These are phyloP conservation scores for Suhomyces xylopsoci DNA, from an alignment of 805 yeast genomes.

Conservation along the genomic window DNA sequence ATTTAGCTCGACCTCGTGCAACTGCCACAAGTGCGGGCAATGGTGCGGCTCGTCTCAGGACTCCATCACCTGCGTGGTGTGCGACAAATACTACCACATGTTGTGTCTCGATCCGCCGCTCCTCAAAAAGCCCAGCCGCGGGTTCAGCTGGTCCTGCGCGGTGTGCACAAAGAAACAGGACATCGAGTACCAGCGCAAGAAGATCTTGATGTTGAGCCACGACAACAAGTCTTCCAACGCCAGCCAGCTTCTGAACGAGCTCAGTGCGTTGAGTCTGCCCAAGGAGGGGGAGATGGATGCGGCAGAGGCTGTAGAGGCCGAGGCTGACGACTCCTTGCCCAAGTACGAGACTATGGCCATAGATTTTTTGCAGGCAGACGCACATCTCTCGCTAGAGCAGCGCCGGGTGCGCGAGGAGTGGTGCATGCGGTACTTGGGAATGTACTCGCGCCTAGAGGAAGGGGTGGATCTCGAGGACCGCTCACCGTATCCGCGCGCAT, in stretches of 20 bases:
- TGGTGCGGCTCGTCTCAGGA: constrained; percentile 74
- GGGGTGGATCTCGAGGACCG: constrained; percentile 74
- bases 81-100: constrained; percentile 71
- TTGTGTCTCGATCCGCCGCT: constrained; percentile 85
- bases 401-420: constrained; percentile 67
- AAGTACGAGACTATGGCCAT: constrained; percentile 57
- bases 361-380: constrained; percentile 49
- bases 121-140: constrained; percentile 73
- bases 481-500: constrained; percentile 72
- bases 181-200: constrained; percentile 36
- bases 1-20: constrained; percentile 51
- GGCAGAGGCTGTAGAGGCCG: constrained; percentile 6
- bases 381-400: constrained; percentile 35
- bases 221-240: constrained; percentile 42
- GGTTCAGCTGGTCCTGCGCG: constrained; percentile 90
- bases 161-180: constrained; percentile 64
- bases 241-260: constrained; percentile 27
- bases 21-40: constrained; percentile 73
- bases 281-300: background rate
- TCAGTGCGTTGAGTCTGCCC: constrained; percentile 11
- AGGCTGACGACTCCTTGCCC: constrained; percentile 31
- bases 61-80: constrained; percentile 76
- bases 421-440: constrained; percentile 77
- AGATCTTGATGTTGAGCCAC: constrained; percentile 38
- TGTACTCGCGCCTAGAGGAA: constrained; percentile 71